These are phyloP conservation scores for Avena sativa DNA, from an alignment of 176 grass and related monocot genomes.

Conservation along the genomic window DNA sequence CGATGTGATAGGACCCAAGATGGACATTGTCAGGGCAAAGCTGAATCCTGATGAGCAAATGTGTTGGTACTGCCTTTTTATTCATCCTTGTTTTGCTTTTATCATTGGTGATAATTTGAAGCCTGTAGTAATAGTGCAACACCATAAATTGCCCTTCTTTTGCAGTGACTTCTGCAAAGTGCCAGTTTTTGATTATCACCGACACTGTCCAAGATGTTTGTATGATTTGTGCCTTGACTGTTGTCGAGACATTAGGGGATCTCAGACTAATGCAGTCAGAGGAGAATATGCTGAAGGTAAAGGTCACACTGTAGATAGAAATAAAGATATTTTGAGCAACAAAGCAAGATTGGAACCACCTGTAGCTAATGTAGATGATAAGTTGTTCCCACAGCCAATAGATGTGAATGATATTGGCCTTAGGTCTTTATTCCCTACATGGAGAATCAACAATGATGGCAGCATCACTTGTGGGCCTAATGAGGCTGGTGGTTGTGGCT, in stretches of 20 bases:
- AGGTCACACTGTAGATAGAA: constrained; percentile 43
- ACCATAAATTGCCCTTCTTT: constrained; percentile 30
- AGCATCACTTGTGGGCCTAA: constrained; percentile 73
- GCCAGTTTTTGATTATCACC: constrained; percentile 93
- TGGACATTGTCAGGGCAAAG: constrained; percentile 82
- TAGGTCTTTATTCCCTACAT: constrained; percentile 75
- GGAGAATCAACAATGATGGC: constrained; percentile 79
- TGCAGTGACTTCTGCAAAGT: constrained; percentile 94
- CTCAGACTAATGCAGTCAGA: constrained; percentile 41
- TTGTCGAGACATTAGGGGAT: constrained; percentile 75
- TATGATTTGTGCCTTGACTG: constrained; percentile 93
- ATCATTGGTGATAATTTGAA: constrained; percentile 26
- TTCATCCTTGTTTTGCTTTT: constrained; percentile 35
- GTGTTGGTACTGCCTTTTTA: constrained; percentile 72
- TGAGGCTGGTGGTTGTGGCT: constrained; percentile 79
- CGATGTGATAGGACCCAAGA: constrained; percentile 65
- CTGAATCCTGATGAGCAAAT: constrained; percentile 93
- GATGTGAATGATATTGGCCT: constrained; percentile 65
- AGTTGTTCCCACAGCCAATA: constrained; percentile 29
- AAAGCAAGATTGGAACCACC: constrained; percentile 47
- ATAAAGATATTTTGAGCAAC: constrained; percentile 48
- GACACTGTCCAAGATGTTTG: constrained; percentile 79
- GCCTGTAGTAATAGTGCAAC: not conserved
- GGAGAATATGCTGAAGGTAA: constrained; percentile 52
- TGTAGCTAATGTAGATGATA: constrained; percentile 49